Evolutionary conservation across 139 green algal species (phyloP), one percentile per base, ranked within the genome.

Genomic region (Tetratostichococcus sp.): DNA sequence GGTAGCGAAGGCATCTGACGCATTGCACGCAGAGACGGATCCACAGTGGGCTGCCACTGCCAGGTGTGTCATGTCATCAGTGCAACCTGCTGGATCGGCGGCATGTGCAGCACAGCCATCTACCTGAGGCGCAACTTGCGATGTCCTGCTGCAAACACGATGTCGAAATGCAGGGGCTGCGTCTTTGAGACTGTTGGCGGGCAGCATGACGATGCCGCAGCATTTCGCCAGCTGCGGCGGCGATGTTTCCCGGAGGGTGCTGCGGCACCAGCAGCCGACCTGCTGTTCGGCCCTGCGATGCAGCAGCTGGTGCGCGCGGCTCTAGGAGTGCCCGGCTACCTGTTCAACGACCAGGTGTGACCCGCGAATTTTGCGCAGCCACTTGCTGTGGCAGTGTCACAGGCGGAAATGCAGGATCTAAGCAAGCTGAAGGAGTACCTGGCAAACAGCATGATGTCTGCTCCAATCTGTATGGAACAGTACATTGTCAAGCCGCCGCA

Each of bases 401-500:
- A 22, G 19, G 32, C 31, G n/a, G 57, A n/a, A 2, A 58, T 66
- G 57, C 31, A 30, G 5, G 8, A n/a, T n/a, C n/a, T n/a, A n/a
- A n/a, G n/a, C n/a, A n/a, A n/a, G n/a, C n/a, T n/a, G n/a, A n/a
- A n/a, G n/a, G n/a, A n/a, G n/a, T n/a, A n/a, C n/a, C n/a, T n/a
- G n/a, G n/a, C n/a, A n/a, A n/a, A n/a, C n/a, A n/a, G n/a, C n/a
- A n/a, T n/a, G 39, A 50, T 50, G 39, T 11, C 39, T 11, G 39
- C 39, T 50, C 39, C 6, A 6, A 50, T 11, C 39, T n/a, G n/a
- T n/a, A n/a, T 65, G 34, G 1, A 35, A 43, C 81, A 86, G 76
- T 85, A 82, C 70, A 84, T 86, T 35, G 30, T 86, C 17, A 86
- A 86, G 77, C 77, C 73, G 72, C 66, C 78, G 2, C 42, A 57